Base-by-base conservation (phyloP, 2,329 filamentous ascomycete species). In the Neofusicoccum cordaticola region DNA sequence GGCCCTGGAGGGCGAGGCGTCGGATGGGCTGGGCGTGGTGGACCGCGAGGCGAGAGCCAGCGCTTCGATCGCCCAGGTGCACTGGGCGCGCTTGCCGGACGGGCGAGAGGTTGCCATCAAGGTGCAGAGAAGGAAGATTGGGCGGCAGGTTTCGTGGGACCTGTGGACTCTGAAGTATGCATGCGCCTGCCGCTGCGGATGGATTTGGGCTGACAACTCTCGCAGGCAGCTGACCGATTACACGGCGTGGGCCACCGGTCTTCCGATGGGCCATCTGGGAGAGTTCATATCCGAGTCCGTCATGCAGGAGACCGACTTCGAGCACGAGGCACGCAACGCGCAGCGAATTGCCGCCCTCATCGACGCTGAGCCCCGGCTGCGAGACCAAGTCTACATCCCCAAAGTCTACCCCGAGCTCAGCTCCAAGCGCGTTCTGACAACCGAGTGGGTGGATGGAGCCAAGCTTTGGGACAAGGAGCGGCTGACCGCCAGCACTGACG, bases 361-460 rank as follows among this genome's bases (percentile, higher is more conserved):
- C 56, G 84, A 87, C 50, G 82, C 83, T 17, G 95, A 98, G 75
- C 88, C 90, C 22, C 84, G 90, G 31, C 82, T 99, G 41, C 86
- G 87, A 27, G 88, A 88, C 50, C 85, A 92, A 39, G 93, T 98
- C 2, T 97, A 98, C 75, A 89, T 99, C 6, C 95, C 95, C 0
- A 85, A 88, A 42, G 88, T 96, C 11, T 94, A 96, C 75, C 83
- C 88, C 3, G 92, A 97, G 66, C 84, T 97, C 35, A 93, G 88
- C 61, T 93, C 90, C 13, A 90, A 84, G 73, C 86, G 95, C 42
- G 88, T 99, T 56, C 89, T 99, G 82, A 96, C 93, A 0, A 93
- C 94, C 0, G 95, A 99, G 76, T 99, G 95, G 95, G 96, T 99
- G 66, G 95, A 99, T 77, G 95, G 95, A 6, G 87, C 96, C 2